A percentile compares a stretch with the other conserved stretches of the same genome.
Evolutionary conservation across 148 eudicot species (phyloP).

Genomic region (Rhododendron vialii): DNA sequence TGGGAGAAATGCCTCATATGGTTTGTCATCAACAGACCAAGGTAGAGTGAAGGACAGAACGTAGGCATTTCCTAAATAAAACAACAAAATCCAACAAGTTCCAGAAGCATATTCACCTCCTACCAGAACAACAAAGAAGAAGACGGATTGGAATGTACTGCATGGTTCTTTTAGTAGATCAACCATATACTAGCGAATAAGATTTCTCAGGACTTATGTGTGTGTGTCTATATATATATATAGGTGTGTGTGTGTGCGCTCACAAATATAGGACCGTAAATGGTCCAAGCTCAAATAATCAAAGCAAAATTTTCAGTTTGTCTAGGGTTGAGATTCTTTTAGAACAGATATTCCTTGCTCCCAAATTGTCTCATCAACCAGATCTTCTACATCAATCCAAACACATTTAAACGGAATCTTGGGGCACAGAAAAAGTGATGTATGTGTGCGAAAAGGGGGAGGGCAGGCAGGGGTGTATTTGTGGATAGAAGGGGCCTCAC

Average conservation of each 20-base stretch:
- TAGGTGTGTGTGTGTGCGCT: no score
- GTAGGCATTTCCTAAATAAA: background rate
- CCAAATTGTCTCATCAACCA: background rate
- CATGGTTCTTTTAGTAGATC: background rate
- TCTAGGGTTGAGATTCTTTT: background rate
- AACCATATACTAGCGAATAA: background rate
- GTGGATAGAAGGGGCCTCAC: constrained; percentile 20
- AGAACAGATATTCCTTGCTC: background rate
- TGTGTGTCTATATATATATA: no score
- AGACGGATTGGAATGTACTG: background rate
- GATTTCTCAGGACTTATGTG: background rate
- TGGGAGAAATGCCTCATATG: background rate
- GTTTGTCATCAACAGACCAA: background rate
- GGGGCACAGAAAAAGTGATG: background rate
- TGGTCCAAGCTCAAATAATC: background rate
- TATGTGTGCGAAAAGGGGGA: background rate
- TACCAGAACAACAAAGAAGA: background rate
- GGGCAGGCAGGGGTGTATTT: background rate
- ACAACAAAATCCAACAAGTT: background rate
- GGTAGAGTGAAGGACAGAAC: background rate
- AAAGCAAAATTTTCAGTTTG: background rate
- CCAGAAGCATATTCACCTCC: background rate
- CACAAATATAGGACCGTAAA: background rate
- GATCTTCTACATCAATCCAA: background rate
- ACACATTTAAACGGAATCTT: background rate